A percentile compares a stretch with the other conserved stretches of the same genome.
These are phyloP conservation scores for Paecilomyces niveus DNA, from an alignment of 2,329 filamentous ascomycete genomes.

Conservation along the genomic window DNA sequence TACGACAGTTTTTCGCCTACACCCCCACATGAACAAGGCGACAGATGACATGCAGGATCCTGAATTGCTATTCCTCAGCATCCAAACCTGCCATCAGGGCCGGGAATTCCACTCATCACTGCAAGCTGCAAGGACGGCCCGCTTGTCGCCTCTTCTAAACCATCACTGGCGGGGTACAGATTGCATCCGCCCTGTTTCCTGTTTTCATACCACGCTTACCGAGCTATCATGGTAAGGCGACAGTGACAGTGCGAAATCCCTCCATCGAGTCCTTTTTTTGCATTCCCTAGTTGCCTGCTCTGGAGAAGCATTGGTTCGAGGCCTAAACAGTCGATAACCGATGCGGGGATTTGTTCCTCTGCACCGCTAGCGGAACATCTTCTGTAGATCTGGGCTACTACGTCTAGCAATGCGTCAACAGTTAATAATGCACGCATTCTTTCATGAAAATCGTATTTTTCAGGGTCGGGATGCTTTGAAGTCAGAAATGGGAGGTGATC, in stretches of 20 bases:
- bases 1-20: neutral
- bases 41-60: neutral
- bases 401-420: neutral
- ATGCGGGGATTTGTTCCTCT: neutral
- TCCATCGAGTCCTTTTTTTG: too few species aligned
- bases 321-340: too few species aligned
- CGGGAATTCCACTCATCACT: neutral
- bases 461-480: too few species aligned
- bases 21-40: neutral
- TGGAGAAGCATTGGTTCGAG: too few species aligned
- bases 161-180: neutral
- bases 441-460: neutral
- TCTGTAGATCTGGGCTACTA: neutral
- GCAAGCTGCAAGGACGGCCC: conserved; percentile 1
- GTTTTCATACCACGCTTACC: neutral
- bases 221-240: neutral
- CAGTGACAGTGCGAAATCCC: neutral
- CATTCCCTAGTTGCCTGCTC: too few species aligned
- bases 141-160: neutral
- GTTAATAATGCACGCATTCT: neutral
- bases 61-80: neutral
- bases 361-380: neutral
- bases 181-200: neutral
- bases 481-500: too few species aligned
- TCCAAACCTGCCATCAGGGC: neutral